Evolutionary conservation across 2,329 filamentous ascomycete genomes (phyloP).

Genomic region (Knoxdaviesia proteae): DNA sequence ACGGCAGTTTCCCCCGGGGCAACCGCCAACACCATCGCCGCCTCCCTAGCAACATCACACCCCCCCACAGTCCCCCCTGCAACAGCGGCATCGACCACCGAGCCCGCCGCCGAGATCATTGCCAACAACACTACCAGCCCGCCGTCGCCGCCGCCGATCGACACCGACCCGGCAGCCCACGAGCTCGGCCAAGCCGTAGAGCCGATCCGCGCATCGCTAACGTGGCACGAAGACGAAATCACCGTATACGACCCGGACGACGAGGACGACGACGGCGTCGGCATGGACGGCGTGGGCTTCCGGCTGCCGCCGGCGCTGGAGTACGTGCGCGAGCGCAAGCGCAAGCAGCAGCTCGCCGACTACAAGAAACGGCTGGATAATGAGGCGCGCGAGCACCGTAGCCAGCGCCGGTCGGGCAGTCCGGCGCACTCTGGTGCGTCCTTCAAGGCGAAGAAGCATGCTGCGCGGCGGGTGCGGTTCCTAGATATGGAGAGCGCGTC

Average conservation of each 20-base stretch:
- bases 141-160: too few relatives aligned
- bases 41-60: too few relatives aligned
- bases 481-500: conserved; percentile 10
- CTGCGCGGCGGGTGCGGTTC: conserved; percentile 18
- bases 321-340: conserved; percentile 31
- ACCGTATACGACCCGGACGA: conserved; percentile 44
- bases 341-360: conserved; percentile 39
- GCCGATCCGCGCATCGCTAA: conserved; percentile 35
- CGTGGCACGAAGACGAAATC: conserved; percentile 49
- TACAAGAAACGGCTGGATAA: conserved; percentile 39
- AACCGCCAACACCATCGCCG: too few relatives aligned
- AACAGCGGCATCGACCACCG: too few relatives aligned
- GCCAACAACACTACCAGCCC: too few relatives aligned
- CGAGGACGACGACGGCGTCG: conserved; percentile 44
- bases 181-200: conserved; percentile 19
- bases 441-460: conserved; percentile 8
- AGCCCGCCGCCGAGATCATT: too few relatives aligned
- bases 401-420: conserved; percentile 23
- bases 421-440: conserved; percentile 3
- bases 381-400: conserved; percentile 36
- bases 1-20: too few relatives aligned
- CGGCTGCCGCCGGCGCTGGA: conserved; percentile 41
- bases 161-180: not conserved
- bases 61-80: too few relatives aligned
- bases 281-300: conserved; percentile 48